phyloP scores from a whole-genome alignment of 164 flowering plant genomes.

The Liriodendron chinense region DNA sequence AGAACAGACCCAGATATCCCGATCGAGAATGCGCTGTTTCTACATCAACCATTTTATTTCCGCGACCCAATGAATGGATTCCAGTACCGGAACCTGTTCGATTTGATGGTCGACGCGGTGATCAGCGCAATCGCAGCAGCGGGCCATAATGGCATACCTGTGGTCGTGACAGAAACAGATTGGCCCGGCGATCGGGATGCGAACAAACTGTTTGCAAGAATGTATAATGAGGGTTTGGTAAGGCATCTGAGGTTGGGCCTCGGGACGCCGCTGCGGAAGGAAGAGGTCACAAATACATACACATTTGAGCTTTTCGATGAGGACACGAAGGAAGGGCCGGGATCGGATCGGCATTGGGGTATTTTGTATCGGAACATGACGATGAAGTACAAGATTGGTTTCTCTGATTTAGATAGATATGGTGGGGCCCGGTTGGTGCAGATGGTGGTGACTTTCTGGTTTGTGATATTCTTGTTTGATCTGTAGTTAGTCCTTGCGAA shows the following conservation, averaged over 20 bases:
- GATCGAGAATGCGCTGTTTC: constrained; percentile 65
- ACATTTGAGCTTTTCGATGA: constrained; percentile 67
- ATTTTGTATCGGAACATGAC: constrained; percentile 54
- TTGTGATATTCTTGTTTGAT: too few species aligned
- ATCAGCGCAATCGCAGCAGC: constrained; percentile 53
- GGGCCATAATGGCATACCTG: constrained; percentile 61
- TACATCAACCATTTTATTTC: constrained; percentile 49
- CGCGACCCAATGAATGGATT: constrained; percentile 64
- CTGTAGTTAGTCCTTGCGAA: too few species aligned
- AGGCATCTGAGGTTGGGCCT: constrained; percentile 50
- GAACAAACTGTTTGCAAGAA: constrained; percentile 39
- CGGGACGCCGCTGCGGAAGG: constrained; percentile 70
- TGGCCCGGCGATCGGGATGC: constrained; percentile 78
- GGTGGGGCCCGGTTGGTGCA: too few species aligned
- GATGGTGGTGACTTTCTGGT: too few species aligned
- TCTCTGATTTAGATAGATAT: constrained; percentile 22
- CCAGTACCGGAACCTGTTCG: constrained; percentile 74
- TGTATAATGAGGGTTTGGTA: constrained; percentile 59
- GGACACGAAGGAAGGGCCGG: constrained; percentile 7
- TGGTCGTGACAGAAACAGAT: constrained; percentile 76
- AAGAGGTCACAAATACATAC: constrained; percentile 54
- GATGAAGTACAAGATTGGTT: constrained; percentile 40
- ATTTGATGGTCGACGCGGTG: constrained; percentile 76
- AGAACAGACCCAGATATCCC: constrained; percentile 49
- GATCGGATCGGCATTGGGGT: constrained; percentile 47